Evolutionary conservation across 2,329 filamentous ascomycete genomes (phyloP), one percentile per base, ranked within the genome.

Genomic region (Phaeoacremonium minimum): DNA sequence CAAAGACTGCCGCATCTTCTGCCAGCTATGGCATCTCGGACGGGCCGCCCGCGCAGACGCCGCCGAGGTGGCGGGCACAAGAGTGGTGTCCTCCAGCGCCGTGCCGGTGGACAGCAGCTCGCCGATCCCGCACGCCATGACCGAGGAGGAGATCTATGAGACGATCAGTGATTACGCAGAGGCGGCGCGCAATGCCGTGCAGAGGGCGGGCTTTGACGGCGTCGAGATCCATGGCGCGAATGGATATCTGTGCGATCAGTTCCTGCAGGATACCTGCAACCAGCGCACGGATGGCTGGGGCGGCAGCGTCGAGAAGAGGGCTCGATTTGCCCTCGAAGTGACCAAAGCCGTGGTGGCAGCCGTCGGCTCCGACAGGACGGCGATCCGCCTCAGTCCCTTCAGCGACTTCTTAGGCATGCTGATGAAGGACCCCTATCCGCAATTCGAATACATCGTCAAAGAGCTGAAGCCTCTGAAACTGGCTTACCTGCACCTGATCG

Each of bases 1-100:
- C 15, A 80, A 80, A 47, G 74, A 74, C 5, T 71, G 67, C 14
- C 76, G 67, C 47, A 78, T 85, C 42, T 85, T 70, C 57, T 60
- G 71, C 18, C 83, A 87, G 51, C 62, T 87, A 1, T 85, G 80
- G 78, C 72, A 73, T 2, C 58, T 79, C 0, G 81, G 83, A 7
- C 71, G 83, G 2, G 66, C 69, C 2, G 71, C 71, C 3, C 53
- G 57, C 7, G 40, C 41, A 1, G 42, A 47, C 17, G 36, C 49
- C 4, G 45, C 48, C n/a, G 33, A 40, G 6, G 72, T 49, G 63
- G 69, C 32, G 64, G 75, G 42, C 63, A 59, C 47, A 60, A 71
- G 39, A 64, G 71, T 58, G 70, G 73, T 44, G 61, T 77, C 41
- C 45, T 46, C 54, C 11, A 60, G 55, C 36, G 50, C 55, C 47